Conservation (phyloP, 2,329 filamentous ascomycete species). For the Diaporthe eres region DNA sequence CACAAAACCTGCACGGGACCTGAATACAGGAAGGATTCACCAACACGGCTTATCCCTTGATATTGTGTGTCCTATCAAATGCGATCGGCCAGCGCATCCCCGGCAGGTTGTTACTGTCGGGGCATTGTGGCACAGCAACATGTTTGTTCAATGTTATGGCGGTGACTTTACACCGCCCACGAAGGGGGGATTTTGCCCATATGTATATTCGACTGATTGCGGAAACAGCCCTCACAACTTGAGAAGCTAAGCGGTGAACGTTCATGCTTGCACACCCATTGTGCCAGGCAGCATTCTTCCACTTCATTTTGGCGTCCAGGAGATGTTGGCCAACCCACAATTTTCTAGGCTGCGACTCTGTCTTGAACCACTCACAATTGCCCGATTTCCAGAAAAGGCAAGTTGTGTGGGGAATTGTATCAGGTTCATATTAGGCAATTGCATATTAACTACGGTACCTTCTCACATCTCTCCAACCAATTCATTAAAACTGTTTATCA, state of each 20-base stretch:
- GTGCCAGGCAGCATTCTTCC: constrained; percentile 4
- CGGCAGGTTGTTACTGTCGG: background rate
- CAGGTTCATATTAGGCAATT: background rate
- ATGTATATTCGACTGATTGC: too few species aligned
- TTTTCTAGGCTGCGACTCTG: constrained; percentile 6
- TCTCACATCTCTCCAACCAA: background rate
- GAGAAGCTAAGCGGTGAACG: background rate
- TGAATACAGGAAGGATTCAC: background rate
- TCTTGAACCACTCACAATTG: background rate
- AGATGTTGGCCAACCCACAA: background rate
- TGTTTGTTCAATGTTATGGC: background rate
- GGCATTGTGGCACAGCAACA: constrained; percentile 12
- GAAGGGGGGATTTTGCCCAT: background rate
- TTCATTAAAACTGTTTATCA: background rate
- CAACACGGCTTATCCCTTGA: background rate
- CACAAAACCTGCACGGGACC: background rate
- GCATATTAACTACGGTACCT: background rate
- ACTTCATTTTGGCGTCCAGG: background rate
- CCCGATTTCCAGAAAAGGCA: background rate
- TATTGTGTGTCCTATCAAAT: background rate
- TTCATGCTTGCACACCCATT: background rate
- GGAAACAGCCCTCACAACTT: background rate
- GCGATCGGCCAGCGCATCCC: background rate
- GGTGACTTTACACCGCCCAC: background rate
- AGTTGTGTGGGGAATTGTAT: background rate